Evolutionary conservation across 2,329 filamentous ascomycete genomes (phyloP).

Genomic region (Epichloe amarillans): DNA sequence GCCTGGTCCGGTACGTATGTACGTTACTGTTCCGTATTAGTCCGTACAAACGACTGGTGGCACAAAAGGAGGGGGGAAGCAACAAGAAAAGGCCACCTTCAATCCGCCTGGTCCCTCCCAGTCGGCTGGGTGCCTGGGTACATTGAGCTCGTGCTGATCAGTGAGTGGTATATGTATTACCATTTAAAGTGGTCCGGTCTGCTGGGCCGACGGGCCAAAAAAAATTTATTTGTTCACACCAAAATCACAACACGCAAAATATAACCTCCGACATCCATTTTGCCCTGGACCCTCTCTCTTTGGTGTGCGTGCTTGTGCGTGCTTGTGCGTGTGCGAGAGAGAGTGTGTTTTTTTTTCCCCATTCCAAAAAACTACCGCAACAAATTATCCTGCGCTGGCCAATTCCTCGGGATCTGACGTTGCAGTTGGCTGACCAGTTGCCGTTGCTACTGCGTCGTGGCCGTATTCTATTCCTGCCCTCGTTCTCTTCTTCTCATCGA

Average conservation of each 20-base stretch:
- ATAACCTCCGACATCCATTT: slow-evolving; percentile 6
- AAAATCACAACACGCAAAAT: slow-evolving; percentile 4
- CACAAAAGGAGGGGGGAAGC: not conserved
- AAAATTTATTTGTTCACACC: not conserved
- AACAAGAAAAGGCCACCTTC: not conserved
- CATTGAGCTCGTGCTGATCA: not conserved
- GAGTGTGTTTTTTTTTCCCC: not conserved
- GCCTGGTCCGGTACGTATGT: not conserved
- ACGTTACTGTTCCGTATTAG: not conserved
- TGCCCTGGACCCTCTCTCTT: slow-evolving; percentile 1
- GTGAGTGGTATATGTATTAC: not conserved
- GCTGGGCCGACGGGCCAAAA: not conserved
- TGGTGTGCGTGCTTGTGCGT: not conserved
- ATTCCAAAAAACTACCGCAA: not conserved
- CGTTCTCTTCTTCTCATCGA: not conserved
- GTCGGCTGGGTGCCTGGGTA: too few relatives aligned
- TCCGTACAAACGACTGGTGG: not conserved
- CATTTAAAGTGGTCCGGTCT: not conserved
- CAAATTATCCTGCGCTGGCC: not conserved
- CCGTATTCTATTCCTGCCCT: not conserved
- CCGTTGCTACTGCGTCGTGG: slow-evolving; percentile 1
- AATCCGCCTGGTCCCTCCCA: not conserved
- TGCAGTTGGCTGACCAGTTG: not conserved
- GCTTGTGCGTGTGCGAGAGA: not conserved
- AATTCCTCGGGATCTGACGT: slow-evolving; percentile 1